Percentiles rank a stretch among this genome's conserved stretches.
Evolutionary conservation across 768 basidiomycete genomes (phyloP).

Genomic region (Xerocomellus dryophilus): DNA sequence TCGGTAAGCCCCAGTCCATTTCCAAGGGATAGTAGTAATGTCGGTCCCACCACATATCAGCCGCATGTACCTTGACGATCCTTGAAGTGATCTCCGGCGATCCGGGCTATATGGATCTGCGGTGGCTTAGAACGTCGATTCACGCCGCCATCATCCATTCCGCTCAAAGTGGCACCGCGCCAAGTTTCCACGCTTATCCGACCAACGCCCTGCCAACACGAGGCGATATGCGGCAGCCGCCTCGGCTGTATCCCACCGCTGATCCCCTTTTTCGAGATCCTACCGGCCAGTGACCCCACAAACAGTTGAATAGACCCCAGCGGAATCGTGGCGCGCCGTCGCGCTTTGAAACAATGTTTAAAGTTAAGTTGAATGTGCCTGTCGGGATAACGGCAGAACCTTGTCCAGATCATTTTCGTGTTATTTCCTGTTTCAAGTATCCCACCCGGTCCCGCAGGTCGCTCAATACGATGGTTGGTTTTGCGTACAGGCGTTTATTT

Average conservation of each 20-base stretch:
- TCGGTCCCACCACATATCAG: neutral
- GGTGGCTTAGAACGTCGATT: neutral
- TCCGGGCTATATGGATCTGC: neutral
- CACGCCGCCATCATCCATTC: neutral
- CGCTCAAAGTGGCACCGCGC: neutral
- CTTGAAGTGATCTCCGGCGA: neutral
- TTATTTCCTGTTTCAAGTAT: neutral
- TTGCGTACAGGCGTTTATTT: neutral
- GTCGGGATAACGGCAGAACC: neutral
- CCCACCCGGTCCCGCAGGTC: neutral
- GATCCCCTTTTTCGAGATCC: neutral
- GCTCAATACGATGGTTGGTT: neutral
- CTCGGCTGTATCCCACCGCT: neutral
- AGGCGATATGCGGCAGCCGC: too few species aligned
- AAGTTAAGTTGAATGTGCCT: neutral
- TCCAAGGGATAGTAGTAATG: neutral
- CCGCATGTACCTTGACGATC: neutral
- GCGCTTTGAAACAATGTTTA: neutral
- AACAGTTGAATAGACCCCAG: neutral
- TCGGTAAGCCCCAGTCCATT: neutral
- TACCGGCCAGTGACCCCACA: neutral
- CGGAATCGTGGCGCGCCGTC: neutral
- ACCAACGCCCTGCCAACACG: too few species aligned
- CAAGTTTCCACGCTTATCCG: neutral
- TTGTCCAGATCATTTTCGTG: neutral